Conservation (phyloP, 257 asterid species). For the Nicotiana knightiana region DNA sequence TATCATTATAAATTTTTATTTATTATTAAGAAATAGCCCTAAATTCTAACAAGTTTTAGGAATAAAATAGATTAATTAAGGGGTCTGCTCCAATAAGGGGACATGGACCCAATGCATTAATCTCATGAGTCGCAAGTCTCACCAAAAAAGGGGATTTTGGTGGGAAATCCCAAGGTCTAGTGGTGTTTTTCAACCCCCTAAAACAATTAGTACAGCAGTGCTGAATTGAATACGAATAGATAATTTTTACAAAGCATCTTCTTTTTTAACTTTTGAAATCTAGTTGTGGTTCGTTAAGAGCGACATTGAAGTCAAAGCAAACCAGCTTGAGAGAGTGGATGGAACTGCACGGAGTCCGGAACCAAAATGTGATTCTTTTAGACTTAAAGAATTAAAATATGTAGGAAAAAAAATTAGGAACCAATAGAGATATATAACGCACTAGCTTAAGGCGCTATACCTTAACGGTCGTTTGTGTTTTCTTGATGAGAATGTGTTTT, state of each 20-base stretch:
- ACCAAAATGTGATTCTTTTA: too few species aligned
- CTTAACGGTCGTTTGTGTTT: too few species aligned
- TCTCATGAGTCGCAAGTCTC: not conserved
- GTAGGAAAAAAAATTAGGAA: too few species aligned
- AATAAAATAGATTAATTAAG: not conserved
- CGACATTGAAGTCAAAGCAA: not conserved
- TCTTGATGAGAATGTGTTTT: too few species aligned
- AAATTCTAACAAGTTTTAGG: not conserved
- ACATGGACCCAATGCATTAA: not conserved
- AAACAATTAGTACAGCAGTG: not conserved
- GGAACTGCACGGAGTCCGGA: too few species aligned
- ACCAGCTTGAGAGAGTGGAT: too few species aligned
- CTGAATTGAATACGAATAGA: not conserved
- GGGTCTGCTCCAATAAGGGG: not conserved
- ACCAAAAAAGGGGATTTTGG: not conserved
- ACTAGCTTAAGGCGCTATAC: too few species aligned
- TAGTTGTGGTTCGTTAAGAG: not conserved
- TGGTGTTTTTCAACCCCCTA: not conserved
- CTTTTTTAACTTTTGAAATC: not conserved
- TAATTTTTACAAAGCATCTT: not conserved
- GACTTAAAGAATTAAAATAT: too few species aligned
- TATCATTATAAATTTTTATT: not conserved
- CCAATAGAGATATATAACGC: too few species aligned
- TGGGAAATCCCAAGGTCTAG: not conserved
- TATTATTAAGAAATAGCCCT: not conserved